Evolutionary conservation across 441 rosid genomes (phyloP).

Genomic region (Eutrema salsugineum): DNA sequence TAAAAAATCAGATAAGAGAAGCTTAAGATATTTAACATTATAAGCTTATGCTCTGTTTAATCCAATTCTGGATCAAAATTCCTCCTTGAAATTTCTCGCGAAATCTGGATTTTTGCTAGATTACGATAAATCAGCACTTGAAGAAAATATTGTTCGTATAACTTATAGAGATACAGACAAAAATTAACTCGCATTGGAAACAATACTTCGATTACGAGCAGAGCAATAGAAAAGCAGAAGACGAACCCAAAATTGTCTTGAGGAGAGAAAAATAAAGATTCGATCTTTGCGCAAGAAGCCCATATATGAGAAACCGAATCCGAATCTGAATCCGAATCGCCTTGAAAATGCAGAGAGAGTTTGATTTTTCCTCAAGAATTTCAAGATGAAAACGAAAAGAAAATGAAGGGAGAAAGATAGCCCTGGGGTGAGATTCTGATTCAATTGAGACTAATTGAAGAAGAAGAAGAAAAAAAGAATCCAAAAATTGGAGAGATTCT

Average conservation of each 20-base stretch:
- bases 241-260: background rate
- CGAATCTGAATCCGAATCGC: slow-evolving; percentile 7
- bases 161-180: background rate
- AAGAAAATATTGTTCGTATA: background rate
- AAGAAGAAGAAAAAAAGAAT: slow-evolving; percentile 4
- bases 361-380: background rate
- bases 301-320: slow-evolving; percentile 2
- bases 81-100: background rate
- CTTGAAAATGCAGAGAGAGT: slow-evolving; percentile 7
- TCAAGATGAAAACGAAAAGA: slow-evolving; percentile 1
- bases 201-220: background rate
- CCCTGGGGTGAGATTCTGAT: slow-evolving; percentile 21
- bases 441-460: slow-evolving; percentile 8
- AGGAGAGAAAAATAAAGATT: background rate
- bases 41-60: background rate
- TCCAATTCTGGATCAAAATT: background rate
- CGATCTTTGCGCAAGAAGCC: background rate
- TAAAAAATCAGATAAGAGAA: background rate
- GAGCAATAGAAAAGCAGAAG: background rate
- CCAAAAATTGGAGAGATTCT: slow-evolving; percentile 23
- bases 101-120: background rate
- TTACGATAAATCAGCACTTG: background rate
- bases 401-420: background rate
- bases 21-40: background rate
- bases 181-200: background rate